phyloP scores from a whole-genome alignment of 2,329 filamentous ascomycete species.

The Microdochium paspali region DNA sequence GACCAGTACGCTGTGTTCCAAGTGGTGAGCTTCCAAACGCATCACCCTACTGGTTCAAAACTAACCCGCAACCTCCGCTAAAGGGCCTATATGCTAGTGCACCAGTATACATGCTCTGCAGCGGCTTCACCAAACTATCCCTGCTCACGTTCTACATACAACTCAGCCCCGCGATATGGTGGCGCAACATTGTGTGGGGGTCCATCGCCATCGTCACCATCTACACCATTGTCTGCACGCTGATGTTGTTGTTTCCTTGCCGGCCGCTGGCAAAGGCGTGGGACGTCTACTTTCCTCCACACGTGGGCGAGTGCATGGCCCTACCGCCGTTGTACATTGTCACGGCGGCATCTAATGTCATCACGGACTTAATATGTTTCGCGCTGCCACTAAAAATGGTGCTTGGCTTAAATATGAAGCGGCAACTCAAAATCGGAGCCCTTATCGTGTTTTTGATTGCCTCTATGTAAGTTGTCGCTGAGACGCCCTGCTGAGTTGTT shows the following conservation, averaged over 20 bases:
- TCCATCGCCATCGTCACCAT: constrained; percentile 10
- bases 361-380: constrained; percentile 32
- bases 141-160: constrained; percentile 15
- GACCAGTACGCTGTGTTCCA: constrained; percentile 4
- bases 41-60: not conserved
- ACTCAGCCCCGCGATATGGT: constrained; percentile 12
- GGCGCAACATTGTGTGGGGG: constrained; percentile 10
- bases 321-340: constrained; percentile 5
- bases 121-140: constrained; percentile 16
- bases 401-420: constrained; percentile 27
- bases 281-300: constrained; percentile 4
- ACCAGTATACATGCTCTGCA: constrained; percentile 11
- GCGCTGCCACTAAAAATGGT: constrained; percentile 32
- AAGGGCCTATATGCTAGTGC: constrained; percentile 4
- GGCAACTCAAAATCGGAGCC: constrained; percentile 31
- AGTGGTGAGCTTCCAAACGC: constrained; percentile 3
- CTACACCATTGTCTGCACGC: constrained; percentile 12
- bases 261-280: constrained; percentile 11
- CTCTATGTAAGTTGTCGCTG: constrained; percentile 21
- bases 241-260: constrained; percentile 16
- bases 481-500: not conserved
- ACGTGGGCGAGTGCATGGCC: constrained; percentile 8
- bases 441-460: constrained; percentile 31
- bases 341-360: constrained; percentile 31
- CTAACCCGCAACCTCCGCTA: not conserved